Evolutionary conservation across 2,329 filamentous ascomycete species (phyloP).

Genomic region (Cephalotrichum gorgonifer): DNA sequence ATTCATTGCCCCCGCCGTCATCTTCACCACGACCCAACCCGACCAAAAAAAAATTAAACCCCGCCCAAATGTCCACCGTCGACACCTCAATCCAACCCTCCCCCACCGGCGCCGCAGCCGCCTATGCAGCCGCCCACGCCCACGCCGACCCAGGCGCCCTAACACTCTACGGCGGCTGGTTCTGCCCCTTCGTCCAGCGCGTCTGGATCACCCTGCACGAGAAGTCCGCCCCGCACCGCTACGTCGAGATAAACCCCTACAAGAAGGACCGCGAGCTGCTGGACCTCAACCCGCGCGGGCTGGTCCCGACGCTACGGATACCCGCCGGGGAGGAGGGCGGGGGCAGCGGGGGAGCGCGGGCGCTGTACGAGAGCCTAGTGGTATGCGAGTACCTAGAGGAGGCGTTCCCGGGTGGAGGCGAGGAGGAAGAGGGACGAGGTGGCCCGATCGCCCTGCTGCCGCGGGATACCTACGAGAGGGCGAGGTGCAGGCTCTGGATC

Average conservation of each 20-base stretch:
- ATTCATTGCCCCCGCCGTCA: not conserved
- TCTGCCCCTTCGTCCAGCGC: constrained; percentile 62
- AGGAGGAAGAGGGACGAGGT: constrained; percentile 14
- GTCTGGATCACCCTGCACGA: constrained; percentile 65
- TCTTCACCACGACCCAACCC: not conserved
- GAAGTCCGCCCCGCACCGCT: constrained; percentile 61
- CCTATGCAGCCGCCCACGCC: constrained; percentile 33
- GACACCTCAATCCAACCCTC: constrained; percentile 36
- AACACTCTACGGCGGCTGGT: constrained; percentile 67
- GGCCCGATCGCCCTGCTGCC: no score
- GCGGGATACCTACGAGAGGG: constrained; percentile 50
- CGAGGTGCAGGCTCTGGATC: constrained; percentile 60
- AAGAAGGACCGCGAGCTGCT: constrained; percentile 59
- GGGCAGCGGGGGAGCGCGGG: constrained; percentile 30
- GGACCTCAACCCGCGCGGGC: constrained; percentile 58
- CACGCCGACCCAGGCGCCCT: constrained; percentile 38
- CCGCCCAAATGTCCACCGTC: constrained; percentile 29
- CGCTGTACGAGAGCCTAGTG: constrained; percentile 63
- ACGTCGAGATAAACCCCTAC: constrained; percentile 71
- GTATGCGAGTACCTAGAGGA: constrained; percentile 71
- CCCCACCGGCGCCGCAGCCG: constrained; percentile 37
- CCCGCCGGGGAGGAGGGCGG: constrained; percentile 19
- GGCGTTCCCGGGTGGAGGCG: constrained; percentile 36
- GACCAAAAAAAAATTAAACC: not conserved
- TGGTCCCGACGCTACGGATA: constrained; percentile 60